Conservation (phyloP, 768 basidiomycete genomes). For the Termitomyces sp. region DNA sequence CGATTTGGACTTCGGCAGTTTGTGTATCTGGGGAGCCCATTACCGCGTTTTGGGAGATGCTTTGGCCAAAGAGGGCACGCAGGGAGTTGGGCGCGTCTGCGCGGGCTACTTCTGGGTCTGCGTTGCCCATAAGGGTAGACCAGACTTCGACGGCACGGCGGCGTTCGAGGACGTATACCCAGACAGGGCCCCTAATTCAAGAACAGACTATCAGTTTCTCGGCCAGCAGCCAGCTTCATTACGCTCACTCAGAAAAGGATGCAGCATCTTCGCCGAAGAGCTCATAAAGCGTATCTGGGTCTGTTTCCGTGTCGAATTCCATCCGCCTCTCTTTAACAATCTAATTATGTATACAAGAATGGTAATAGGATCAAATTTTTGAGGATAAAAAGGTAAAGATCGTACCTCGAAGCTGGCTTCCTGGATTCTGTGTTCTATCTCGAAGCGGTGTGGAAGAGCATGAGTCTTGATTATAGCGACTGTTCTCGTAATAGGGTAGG, state of each 20-base stretch:
- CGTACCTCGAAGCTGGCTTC: conserved; percentile 81
- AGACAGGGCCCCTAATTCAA: conserved; percentile 69
- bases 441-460: conserved; percentile 69
- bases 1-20: conserved; percentile 77
- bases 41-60: conserved; percentile 54
- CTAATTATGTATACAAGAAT: conserved; percentile 34
- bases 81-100: conserved; percentile 58
- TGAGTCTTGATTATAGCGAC: conserved; percentile 84
- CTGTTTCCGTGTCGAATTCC: conserved; percentile 82
- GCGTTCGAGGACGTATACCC: conserved; percentile 88
- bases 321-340: conserved; percentile 88
- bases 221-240: neutral
- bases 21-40: conserved; percentile 68
- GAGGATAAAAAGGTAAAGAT: conserved; percentile 11
- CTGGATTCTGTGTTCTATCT: conserved; percentile 76
- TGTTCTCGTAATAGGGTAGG: conserved; percentile 47
- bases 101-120: conserved; percentile 56
- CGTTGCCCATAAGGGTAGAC: conserved; percentile 70
- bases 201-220: conserved; percentile 3
- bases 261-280: conserved; percentile 76
- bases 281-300: conserved; percentile 75
- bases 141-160: conserved; percentile 79
- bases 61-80: conserved; percentile 65
- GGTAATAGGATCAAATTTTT: conserved; percentile 14
- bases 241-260: conserved; percentile 69